Conservation (phyloP, 139 green algal genomes). For the Haematococcus lacustris region DNA sequence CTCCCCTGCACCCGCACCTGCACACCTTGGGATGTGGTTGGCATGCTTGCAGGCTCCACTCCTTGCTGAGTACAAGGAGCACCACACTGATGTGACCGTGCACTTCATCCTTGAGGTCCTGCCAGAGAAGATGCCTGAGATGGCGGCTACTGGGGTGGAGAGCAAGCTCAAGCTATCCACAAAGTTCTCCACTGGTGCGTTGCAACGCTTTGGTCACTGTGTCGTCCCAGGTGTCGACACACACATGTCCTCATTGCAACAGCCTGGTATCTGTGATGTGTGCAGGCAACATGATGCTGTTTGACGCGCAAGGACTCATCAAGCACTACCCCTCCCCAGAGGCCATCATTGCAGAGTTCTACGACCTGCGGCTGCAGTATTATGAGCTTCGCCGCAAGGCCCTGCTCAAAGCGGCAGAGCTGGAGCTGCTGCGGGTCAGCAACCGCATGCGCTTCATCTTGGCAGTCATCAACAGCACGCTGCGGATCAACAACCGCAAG, state of each 20-base stretch:
- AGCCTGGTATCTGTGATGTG: too few relatives aligned
- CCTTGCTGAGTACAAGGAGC: conserved; percentile 81
- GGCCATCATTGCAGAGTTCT: conserved; percentile 90
- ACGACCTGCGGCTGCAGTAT: conserved; percentile 71
- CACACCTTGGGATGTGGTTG: too few relatives aligned
- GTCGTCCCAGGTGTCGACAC: too few relatives aligned
- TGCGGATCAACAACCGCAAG: conserved; percentile 79
- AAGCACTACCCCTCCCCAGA: conserved; percentile 83
- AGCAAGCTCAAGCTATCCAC: conserved; percentile 88
- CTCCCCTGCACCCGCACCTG: too few relatives aligned
- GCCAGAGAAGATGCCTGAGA: conserved; percentile 40
- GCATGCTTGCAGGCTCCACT: conserved; percentile 38
- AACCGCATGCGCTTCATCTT: conserved; percentile 94
- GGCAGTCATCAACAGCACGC: conserved; percentile 74
- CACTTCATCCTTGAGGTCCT: conserved; percentile 59
- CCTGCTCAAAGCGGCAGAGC: conserved; percentile 60
- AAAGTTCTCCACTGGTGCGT: conserved; percentile 71
- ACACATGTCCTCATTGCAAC: too few relatives aligned
- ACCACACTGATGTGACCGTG: conserved; percentile 86
- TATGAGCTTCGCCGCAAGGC: conserved; percentile 72
- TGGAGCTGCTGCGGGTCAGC: conserved; percentile 65
- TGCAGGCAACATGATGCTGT: conserved; percentile 97
- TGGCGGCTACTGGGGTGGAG: conserved; percentile 51
- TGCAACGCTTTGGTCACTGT: too few relatives aligned
- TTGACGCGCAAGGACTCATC: conserved; percentile 83